Base-by-base conservation (phyloP, 768 basidiomycete species). In the Lactifluus pinguis region DNA sequence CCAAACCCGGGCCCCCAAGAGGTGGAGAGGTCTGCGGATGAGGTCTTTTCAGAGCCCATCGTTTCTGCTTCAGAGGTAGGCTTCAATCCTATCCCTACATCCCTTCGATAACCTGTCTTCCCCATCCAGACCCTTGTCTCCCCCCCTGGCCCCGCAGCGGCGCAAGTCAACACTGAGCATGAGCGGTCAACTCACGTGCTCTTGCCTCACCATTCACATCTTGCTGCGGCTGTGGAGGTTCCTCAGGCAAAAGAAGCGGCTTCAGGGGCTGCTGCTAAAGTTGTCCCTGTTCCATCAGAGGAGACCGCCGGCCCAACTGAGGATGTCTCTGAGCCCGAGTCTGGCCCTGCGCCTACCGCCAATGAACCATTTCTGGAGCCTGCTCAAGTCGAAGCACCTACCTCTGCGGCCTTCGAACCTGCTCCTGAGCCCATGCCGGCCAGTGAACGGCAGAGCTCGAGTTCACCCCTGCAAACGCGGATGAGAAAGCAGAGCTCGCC, bases 401-500 rank as follows among this genome's bases (percentile, higher is more conserved):
- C 25, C 1, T 25, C 25, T 25, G 25, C 25, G 25, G 25, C 25
- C 25, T 25, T 25, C 25, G 2, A 25, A 25, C 2, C 25, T 25
- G 25, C 25, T 25, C 25, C 25, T 25, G 25, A 25, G 25, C 1
- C 25, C 25, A 2, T 25, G 25, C 25, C 25, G 25, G 25, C 71
- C 10, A 42, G 54, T 13, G 62, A 41, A 30, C 21, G 42, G n/a
- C 48, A 45, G 36, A 19, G 29, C 34, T 53, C 53, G 30, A 44
- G 17, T n/a, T 49, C 45, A 8, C n/a, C 47, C n/a, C n/a, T n/a
- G 29, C 50, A 9, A 17, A 14, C 6, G 21, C 57, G 50, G 34
- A 19, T 53, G 21, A 36, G 66, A 70, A 48, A 51, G 19, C 50
- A 38, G 11, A 57, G 60, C 52, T 78, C 80, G 1, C 80, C 79